Evolutionary conservation across 2,329 filamentous ascomycete species (phyloP).

Genomic region (Aspergillus fijiensis): DNA sequence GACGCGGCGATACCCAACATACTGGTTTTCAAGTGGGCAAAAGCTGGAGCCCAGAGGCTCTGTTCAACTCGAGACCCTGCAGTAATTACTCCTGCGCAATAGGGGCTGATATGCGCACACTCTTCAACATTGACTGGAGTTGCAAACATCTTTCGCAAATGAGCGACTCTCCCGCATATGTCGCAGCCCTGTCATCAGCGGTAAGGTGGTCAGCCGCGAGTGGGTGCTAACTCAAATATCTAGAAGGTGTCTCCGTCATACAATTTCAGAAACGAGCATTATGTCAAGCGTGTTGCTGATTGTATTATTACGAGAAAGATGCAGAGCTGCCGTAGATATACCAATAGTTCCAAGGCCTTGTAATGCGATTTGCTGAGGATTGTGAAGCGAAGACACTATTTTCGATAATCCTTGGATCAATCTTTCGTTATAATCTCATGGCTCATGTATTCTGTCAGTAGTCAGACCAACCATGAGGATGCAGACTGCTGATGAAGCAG

Average conservation of each 20-base stretch:
- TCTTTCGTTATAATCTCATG: not conserved
- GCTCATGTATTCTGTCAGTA: not conserved
- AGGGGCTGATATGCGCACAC: slow-evolving; percentile 36
- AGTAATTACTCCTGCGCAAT: slow-evolving; percentile 63
- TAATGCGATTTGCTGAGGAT: slow-evolving; percentile 34
- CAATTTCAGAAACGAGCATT: slow-evolving; percentile 50
- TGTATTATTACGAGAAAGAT: slow-evolving; percentile 21
- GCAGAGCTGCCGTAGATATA: slow-evolving; percentile 53
- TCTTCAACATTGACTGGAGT: slow-evolving; percentile 17
- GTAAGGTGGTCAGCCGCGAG: not conserved
- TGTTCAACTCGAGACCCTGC: slow-evolving; percentile 55
- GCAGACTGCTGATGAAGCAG: not conserved
- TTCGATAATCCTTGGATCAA: not conserved
- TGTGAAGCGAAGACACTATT: slow-evolving; percentile 10
- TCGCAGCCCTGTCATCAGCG: not conserved
- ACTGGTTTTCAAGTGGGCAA: slow-evolving; percentile 57
- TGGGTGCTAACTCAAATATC: slow-evolving; percentile 11
- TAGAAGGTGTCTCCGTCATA: slow-evolving; percentile 34
- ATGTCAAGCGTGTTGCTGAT: slow-evolving; percentile 52
- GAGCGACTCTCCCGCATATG: slow-evolving; percentile 10
- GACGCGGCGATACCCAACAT: slow-evolving; percentile 60
- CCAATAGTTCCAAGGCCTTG: slow-evolving; percentile 52
- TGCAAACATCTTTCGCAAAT: slow-evolving; percentile 18
- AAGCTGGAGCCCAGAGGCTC: slow-evolving; percentile 47
- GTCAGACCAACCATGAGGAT: not conserved